A percentile compares a stretch with the other conserved stretches of the same genome.
These are phyloP conservation scores for Erythrophleum ivorense DNA, from an alignment of 331 rosid genomes.

Conservation along the genomic window DNA sequence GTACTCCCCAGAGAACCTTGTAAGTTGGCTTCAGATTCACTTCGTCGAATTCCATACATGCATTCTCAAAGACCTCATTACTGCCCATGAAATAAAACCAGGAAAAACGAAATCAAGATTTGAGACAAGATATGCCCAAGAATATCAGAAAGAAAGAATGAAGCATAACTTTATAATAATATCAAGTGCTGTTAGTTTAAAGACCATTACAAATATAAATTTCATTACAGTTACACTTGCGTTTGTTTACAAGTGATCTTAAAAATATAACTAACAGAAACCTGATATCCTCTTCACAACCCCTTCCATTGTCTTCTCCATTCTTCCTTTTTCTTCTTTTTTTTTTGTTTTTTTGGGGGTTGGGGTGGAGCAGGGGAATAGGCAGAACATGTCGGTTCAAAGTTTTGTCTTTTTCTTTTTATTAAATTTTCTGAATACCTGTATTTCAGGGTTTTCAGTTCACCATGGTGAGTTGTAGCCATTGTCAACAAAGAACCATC, in stretches of 20 bases:
- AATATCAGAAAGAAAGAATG: not conserved
- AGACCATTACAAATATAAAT: not conserved
- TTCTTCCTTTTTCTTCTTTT: not conserved
- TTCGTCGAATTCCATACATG: slow-evolving; percentile 97
- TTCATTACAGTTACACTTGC: not conserved
- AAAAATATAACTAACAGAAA: not conserved
- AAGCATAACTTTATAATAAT: slow-evolving; percentile 7
- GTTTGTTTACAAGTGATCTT: not conserved
- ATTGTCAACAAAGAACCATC: slow-evolving; percentile 78
- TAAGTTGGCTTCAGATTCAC: slow-evolving; percentile 94
- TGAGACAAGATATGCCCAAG: not conserved
- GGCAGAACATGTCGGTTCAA: not conserved
- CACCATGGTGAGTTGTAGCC: slow-evolving; percentile 98
- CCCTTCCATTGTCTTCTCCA: slow-evolving; percentile 14
- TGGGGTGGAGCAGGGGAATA: not conserved
- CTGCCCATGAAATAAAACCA: slow-evolving; percentile 56
- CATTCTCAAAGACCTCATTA: slow-evolving; percentile 85
- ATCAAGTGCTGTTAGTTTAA: not conserved
- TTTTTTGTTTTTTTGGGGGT: not conserved
- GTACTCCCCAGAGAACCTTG: slow-evolving; percentile 96
- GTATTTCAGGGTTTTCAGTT: slow-evolving; percentile 95
- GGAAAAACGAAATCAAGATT: slow-evolving; percentile 37
- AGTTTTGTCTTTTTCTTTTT: slow-evolving; percentile 25
- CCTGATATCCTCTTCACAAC: not conserved
- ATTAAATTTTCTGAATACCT: slow-evolving; percentile 54